Evolutionary conservation across 2,329 filamentous ascomycete species (phyloP), one percentile per base, ranked within the genome.

Genomic region (Diaporthe vexans): DNA sequence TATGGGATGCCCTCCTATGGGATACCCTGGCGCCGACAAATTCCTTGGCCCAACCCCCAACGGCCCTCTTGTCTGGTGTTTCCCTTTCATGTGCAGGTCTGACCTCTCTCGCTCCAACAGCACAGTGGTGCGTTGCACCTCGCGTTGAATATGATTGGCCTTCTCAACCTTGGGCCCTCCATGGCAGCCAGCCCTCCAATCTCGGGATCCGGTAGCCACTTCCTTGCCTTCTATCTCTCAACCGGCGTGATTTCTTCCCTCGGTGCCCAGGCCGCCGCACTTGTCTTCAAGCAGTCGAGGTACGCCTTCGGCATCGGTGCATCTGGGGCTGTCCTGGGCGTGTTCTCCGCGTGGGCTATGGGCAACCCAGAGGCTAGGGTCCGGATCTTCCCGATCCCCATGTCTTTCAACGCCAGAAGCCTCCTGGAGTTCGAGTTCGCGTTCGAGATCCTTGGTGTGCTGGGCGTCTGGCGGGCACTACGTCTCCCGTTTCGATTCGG

Each of bases 61-160:
- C 43, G 21, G 19, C 21, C 4, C 7, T 40, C 33, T 9, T 43
- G 15, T 15, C 24, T 5, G 17, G 6, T 35, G 37, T 13, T 29
- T 13, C 9, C 15, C 3, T 3, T 3, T 11, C 24, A 9, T 48
- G 26, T 46, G 19, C 26, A 29, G 17, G 19, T 35, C 69, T 72
- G 40, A 72, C 15, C n/a, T 19, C 3, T 21, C 10, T 35, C 19
- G 33, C 10, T 8, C 11, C 10, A 11, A 52, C 43, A 72, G 35
- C 81, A 83, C 65, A 73, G 59, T 10, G 78, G 77, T 33, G 17
- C 77, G 1, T 1, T 76, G 0, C 81, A 83, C 65, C 61, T 82
- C n/a, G 76, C 56, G 2, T 40, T 81, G 48, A 82, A 82, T 75
- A 82, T 82, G 79, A 77, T 78, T 21, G 78, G 72, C 1, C 52